Conservation (phyloP, 768 basidiomycete genomes). For the Lactarius pseudohatsudake region DNA sequence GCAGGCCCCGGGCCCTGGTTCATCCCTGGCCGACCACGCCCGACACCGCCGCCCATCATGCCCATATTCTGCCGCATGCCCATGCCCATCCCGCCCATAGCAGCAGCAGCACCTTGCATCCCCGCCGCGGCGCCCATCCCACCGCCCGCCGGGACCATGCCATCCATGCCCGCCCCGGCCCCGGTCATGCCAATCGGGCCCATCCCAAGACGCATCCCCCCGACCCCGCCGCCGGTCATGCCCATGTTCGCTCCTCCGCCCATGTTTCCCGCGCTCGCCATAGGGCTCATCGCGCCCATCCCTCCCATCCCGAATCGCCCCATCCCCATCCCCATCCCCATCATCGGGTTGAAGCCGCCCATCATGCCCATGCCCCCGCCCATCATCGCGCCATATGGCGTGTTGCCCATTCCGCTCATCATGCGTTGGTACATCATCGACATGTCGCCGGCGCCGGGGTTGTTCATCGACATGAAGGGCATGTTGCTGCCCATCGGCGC, state of each 20-base stretch:
- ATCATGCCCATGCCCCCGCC: constrained; percentile 36
- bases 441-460: constrained; percentile 31
- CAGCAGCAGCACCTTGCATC: background rate
- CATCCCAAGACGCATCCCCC: constrained; percentile 36
- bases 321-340: constrained; percentile 44
- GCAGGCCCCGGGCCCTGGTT: constrained; percentile 48
- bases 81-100: constrained; percentile 26
- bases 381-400: constrained; percentile 35
- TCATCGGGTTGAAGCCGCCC: constrained; percentile 33
- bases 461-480: constrained; percentile 42
- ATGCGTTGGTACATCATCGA: constrained; percentile 82
- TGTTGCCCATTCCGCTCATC: constrained; percentile 79
- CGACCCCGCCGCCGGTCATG: constrained; percentile 34
- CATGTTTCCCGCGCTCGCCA: constrained; percentile 33
- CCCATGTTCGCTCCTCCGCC: constrained; percentile 43
- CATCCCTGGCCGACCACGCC: constrained; percentile 50
- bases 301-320: constrained; percentile 33
- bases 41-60: constrained; percentile 30
- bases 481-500: constrained; percentile 39
- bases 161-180: constrained; percentile 11
- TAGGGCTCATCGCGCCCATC: constrained; percentile 47
- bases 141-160: constrained; percentile 36
- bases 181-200: constrained; percentile 30
- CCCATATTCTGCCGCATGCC: too few species aligned
- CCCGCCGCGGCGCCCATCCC: constrained; percentile 28